Percentiles rank a stretch among this genome's conserved stretches.
Conservation (phyloP, 192 early-diverging fungal species). For the Piromyces finnis region DNA sequence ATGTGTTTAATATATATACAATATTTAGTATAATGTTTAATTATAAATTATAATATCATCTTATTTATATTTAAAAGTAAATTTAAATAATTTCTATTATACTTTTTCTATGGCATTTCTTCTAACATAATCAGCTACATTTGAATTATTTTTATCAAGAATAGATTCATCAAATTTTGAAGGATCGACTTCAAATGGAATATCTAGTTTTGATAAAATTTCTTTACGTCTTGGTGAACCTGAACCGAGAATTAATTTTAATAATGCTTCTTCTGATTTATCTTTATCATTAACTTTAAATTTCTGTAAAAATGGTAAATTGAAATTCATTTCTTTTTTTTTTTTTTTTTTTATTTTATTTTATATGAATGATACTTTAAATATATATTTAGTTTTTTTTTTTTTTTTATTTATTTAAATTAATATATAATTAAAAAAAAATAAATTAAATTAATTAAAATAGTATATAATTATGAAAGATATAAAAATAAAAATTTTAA, state of each 20-base stretch:
- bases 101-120: slow-evolving; percentile 54
- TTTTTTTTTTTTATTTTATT: background rate
- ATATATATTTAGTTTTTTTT: too few species aligned
- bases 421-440: too few species aligned
- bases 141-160: slow-evolving; percentile 33
- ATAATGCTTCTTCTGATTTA: background rate
- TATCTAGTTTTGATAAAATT: slow-evolving; percentile 34
- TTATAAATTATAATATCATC: too few species aligned
- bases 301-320: background rate
- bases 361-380: too few species aligned
- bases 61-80: too few species aligned
- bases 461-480: too few species aligned
- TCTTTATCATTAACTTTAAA: background rate
- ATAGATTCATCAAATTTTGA: slow-evolving; percentile 59
- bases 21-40: too few species aligned
- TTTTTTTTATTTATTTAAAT: too few species aligned
- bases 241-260: slow-evolving; percentile 47
- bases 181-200: slow-evolving; percentile 40
- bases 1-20: too few species aligned
- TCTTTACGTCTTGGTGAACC: slow-evolving; percentile 64
- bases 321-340: background rate
- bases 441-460: too few species aligned
- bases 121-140: slow-evolving; percentile 39
- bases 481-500: too few species aligned
- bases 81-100: too few species aligned